phyloP scores from a whole-genome alignment of 176 grass and related monocot genomes.

The Thinopyrum elongatum region DNA sequence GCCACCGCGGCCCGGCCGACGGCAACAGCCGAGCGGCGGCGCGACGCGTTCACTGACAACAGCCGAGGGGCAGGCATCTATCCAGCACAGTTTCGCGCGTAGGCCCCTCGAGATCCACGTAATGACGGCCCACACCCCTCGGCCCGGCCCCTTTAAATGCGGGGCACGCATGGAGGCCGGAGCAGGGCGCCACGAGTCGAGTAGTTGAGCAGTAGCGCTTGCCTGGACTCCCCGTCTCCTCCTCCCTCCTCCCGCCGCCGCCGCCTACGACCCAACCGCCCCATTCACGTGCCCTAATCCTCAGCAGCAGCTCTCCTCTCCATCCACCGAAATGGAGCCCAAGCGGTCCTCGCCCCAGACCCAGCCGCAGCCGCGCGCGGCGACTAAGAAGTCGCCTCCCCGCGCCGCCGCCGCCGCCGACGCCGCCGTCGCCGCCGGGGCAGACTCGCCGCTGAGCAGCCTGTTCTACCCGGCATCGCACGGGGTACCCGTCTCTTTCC shows the following conservation, averaged over 20 bases:
- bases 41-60: background rate
- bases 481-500: slow-evolving; percentile 29
- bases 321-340: slow-evolving; percentile 40
- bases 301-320: background rate
- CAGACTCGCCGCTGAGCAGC: slow-evolving; percentile 35
- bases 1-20: background rate
- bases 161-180: slow-evolving; percentile 39
- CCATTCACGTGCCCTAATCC: slow-evolving; percentile 30
- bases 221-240: slow-evolving; percentile 32
- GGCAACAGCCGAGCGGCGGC: background rate
- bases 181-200: slow-evolving; percentile 43
- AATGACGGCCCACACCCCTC: background rate
- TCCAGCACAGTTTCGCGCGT: background rate
- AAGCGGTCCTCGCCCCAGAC: slow-evolving; percentile 32
- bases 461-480: slow-evolving; percentile 37
- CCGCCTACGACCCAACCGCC: slow-evolving; percentile 33
- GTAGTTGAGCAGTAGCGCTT: slow-evolving; percentile 22
- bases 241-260: background rate
- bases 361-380: slow-evolving; percentile 7
- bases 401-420: background rate
- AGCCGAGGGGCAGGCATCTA: background rate
- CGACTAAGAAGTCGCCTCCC: slow-evolving; percentile 41
- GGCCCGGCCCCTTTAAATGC: slow-evolving; percentile 45
- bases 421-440: background rate
- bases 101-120: background rate